Conservation (phyloP, 768 basidiomycete species). For the Paxillus rubicundulus region DNA sequence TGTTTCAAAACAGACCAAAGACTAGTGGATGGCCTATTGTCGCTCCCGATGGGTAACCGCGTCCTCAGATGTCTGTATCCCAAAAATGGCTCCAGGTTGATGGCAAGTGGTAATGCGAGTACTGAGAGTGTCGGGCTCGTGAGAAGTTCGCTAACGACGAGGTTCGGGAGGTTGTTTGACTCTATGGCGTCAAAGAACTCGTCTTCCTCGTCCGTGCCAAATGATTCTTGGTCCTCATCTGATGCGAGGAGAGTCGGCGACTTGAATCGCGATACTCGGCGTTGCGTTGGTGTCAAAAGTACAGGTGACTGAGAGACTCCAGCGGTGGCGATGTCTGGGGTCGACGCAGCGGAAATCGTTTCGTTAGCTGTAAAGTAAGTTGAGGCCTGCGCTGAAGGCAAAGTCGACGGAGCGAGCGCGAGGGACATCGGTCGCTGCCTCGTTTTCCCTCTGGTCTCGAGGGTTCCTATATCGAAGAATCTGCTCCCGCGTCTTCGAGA, state of each 20-base stretch:
- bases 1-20: constrained; percentile 95
- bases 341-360: constrained; percentile 15
- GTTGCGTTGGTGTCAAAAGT: constrained; percentile 23
- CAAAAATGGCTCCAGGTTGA: constrained; percentile 50
- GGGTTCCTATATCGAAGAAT: constrained; percentile 42
- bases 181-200: constrained; percentile 99
- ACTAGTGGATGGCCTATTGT: constrained; percentile 85
- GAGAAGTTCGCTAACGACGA: constrained; percentile 67
- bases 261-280: constrained; percentile 14
- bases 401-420: constrained; percentile 2
- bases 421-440: constrained; percentile 23
- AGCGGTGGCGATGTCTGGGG: background rate
- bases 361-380: constrained; percentile 23
- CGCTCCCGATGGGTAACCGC: constrained; percentile 58
- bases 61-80: constrained; percentile 68
- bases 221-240: constrained; percentile 34
- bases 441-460: constrained; percentile 17
- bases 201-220: constrained; percentile 79
- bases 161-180: constrained; percentile 69
- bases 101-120: constrained; percentile 31
- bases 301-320: constrained; percentile 11
- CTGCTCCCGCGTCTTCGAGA: constrained; percentile 59
- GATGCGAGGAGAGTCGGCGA: constrained; percentile 11
- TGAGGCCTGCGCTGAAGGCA: constrained; percentile 18
- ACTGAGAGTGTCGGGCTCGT: constrained; percentile 41